phyloP scores from a whole-genome alignment of 192 early-diverging fungal genomes.

The Linnemannia elongata region DNA sequence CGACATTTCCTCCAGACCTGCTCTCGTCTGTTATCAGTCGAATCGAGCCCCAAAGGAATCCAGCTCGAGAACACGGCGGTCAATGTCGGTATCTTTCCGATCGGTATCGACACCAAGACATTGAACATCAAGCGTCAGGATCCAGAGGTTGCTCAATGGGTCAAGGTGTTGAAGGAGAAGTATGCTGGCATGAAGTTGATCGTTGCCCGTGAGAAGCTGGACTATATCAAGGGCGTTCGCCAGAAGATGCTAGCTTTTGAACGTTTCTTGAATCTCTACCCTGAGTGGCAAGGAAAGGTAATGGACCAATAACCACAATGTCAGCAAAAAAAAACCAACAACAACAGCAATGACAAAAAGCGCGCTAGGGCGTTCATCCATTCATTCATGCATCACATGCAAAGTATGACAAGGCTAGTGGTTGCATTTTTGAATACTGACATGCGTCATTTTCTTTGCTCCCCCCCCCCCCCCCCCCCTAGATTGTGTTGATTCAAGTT shows the following conservation, averaged over 20 bases:
- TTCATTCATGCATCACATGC: background rate
- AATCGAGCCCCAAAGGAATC: slow-evolving; percentile 88
- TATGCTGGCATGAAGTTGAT: slow-evolving; percentile 95
- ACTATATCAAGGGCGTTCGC: slow-evolving; percentile 95
- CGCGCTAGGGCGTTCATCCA: background rate
- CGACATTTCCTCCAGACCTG: slow-evolving; percentile 92
- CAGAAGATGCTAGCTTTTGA: slow-evolving; percentile 97
- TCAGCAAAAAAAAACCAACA: background rate
- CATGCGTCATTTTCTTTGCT: background rate
- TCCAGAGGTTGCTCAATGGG: slow-evolving; percentile 81
- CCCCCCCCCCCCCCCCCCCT: background rate
- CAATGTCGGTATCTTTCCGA: slow-evolving; percentile 93
- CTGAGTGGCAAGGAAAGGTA: slow-evolving; percentile 90
- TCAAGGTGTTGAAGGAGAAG: slow-evolving; percentile 82
- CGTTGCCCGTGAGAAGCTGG: slow-evolving; percentile 95
- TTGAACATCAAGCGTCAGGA: slow-evolving; percentile 82
- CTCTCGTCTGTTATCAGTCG: slow-evolving; percentile 89
- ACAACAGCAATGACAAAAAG: background rate
- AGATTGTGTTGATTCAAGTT: slow-evolving; percentile 95
- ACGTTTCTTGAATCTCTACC: slow-evolving; percentile 85
- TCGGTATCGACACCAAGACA: slow-evolving; percentile 89
- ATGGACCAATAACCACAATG: background rate
- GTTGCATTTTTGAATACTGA: background rate
- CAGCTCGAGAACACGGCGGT: slow-evolving; percentile 85
- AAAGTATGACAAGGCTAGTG: background rate